Percentiles rank a stretch among this genome's conserved stretches.
Evolutionary conservation across 2,329 filamentous ascomycete genomes (phyloP).

Genomic region (Aureobasidium sp.): DNA sequence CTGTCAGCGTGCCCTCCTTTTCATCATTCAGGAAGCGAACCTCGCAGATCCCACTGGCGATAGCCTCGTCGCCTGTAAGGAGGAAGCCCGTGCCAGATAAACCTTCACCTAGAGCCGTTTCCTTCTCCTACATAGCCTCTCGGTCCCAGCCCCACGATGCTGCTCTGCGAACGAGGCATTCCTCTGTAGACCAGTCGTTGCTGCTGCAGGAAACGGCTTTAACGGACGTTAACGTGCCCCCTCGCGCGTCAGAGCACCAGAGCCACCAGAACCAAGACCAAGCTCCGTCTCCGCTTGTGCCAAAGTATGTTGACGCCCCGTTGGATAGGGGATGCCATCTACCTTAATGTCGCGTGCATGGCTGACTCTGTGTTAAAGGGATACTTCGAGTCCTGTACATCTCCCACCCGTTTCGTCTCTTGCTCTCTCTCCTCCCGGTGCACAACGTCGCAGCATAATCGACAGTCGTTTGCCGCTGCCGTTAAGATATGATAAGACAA

Average conservation of each 20-base stretch:
- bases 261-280: slow-evolving; percentile 10
- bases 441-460: slow-evolving; percentile 13
- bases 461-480: slow-evolving; percentile 15
- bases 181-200: slow-evolving; percentile 29
- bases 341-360: slow-evolving; percentile 9
- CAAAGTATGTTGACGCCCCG: slow-evolving; percentile 16
- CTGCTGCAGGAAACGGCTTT: slow-evolving; percentile 24
- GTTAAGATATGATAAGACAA: slow-evolving; percentile 19
- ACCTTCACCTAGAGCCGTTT: slow-evolving; percentile 41
- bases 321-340: slow-evolving; percentile 11
- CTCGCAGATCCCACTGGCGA: slow-evolving; percentile 32
- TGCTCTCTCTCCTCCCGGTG: neutral
- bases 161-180: slow-evolving; percentile 23
- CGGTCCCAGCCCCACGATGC: slow-evolving; percentile 22
- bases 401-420: slow-evolving; percentile 9
- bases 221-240: slow-evolving; percentile 27
- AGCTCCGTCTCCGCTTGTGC: slow-evolving; percentile 1
- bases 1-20: slow-evolving; percentile 33
- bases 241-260: slow-evolving; percentile 27
- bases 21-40: slow-evolving; percentile 38
- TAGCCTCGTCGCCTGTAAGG: slow-evolving; percentile 38
- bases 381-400: neutral
- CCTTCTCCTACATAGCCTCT: slow-evolving; percentile 39
- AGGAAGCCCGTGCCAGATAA: slow-evolving; percentile 50
- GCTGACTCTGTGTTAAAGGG: slow-evolving; percentile 9